Percentiles rank a stretch among this genome's conserved stretches.
phyloP scores from a whole-genome alignment of 257 asterid species.

The Ligustrum vulgare region DNA sequence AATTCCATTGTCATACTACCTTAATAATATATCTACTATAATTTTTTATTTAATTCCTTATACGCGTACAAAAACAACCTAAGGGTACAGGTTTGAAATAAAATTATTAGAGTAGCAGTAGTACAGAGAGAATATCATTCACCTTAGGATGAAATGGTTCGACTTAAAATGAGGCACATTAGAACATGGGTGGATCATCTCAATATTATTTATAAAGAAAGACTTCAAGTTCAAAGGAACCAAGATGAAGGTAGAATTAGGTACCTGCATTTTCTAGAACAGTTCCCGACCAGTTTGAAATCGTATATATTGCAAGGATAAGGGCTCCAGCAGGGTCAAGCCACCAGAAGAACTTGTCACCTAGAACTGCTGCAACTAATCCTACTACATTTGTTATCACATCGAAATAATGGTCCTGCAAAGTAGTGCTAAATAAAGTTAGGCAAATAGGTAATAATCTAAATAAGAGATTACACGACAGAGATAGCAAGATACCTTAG shows the following conservation, averaged over 20 bases:
- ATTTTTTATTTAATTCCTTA: too few species aligned
- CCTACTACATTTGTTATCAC: constrained; percentile 92
- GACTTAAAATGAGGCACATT: background rate
- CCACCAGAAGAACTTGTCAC: constrained; percentile 83
- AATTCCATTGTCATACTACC: too few species aligned
- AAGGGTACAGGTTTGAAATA: background rate
- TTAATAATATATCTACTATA: too few species aligned
- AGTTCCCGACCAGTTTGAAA: constrained; percentile 77
- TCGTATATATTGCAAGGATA: constrained; percentile 80
- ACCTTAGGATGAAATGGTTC: too few species aligned
- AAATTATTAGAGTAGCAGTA: background rate
- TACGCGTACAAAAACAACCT: too few species aligned
- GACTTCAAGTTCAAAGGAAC: background rate
- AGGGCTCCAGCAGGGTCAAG: constrained; percentile 89
- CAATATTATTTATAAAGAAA: background rate
- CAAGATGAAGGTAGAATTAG: background rate
- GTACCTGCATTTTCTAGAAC: constrained; percentile 91
- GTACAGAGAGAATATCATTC: background rate
- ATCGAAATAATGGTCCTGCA: constrained; percentile 90
- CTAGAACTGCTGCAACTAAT: constrained; percentile 79
- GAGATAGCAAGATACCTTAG: constrained; percentile 53
- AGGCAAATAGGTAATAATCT: background rate
- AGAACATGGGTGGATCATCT: background rate
- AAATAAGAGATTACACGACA: background rate
- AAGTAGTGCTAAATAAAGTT: constrained; percentile 20